Conservation (phyloP, 2,329 filamentous ascomycete genomes). For the Pyricularia sp. region DNA sequence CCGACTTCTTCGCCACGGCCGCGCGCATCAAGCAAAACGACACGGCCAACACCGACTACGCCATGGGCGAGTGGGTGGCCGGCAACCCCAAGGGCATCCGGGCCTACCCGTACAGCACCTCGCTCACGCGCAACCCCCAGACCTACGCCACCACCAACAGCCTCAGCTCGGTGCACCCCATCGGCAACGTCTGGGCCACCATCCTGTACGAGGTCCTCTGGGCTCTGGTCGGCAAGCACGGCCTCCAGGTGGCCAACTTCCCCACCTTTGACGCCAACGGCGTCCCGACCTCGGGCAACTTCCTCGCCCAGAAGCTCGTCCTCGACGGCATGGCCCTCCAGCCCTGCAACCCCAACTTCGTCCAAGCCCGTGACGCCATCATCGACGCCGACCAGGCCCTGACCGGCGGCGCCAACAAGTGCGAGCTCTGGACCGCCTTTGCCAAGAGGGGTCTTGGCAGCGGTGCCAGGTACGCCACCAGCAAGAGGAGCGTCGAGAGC, state of each 20-base stretch:
- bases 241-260: constrained; percentile 32
- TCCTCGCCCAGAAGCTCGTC: constrained; percentile 41
- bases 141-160: constrained; percentile 35
- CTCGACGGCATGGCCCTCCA: constrained; percentile 43
- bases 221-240: constrained; percentile 47
- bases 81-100: constrained; percentile 36
- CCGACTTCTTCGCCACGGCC: constrained; percentile 44
- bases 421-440: constrained; percentile 44
- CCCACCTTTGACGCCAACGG: constrained; percentile 32
- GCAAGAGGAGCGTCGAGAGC: constrained; percentile 20
- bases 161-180: constrained; percentile 30
- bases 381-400: constrained; percentile 43
- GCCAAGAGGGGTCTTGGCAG: constrained; percentile 46
- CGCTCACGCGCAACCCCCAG: constrained; percentile 36
- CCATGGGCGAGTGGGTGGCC: constrained; percentile 40
- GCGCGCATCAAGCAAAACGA: constrained; percentile 35
- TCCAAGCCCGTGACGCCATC: constrained; percentile 44
- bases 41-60: constrained; percentile 34
- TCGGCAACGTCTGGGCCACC: constrained; percentile 42
- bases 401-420: constrained; percentile 39
- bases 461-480: constrained; percentile 20
- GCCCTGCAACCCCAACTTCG: constrained; percentile 45
- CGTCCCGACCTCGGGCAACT: constrained; percentile 42
- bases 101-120: constrained; percentile 40
- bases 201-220: constrained; percentile 47